Percentiles rank a stretch among this genome's conserved stretches.
Conservation (phyloP, 1,139 yeast genomes). For the Tardiomyces depauwii region DNA sequence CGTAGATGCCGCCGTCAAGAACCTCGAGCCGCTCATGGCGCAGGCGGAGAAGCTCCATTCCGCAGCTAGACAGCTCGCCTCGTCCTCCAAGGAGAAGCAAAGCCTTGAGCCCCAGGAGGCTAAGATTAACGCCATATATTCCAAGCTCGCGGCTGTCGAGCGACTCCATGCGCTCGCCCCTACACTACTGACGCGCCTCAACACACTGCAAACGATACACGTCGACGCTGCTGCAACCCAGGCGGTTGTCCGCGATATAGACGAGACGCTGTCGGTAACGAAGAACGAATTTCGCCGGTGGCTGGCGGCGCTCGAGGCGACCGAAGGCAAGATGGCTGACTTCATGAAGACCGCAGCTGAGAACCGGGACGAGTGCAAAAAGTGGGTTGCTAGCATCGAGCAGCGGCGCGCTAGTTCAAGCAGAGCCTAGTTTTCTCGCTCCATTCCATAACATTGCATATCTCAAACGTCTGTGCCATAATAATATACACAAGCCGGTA, state of each 20-base stretch:
- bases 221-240: slow-evolving; percentile 43
- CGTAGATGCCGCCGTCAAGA: neutral
- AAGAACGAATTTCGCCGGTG: slow-evolving; percentile 30
- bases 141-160: neutral
- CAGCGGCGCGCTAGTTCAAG: slow-evolving; percentile 4
- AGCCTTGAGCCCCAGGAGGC: neutral
- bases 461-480: neutral
- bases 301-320: slow-evolving; percentile 30
- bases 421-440: slow-evolving; percentile 6
- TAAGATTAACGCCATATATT: neutral
- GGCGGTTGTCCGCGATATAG: slow-evolving; percentile 38
- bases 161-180: neutral
- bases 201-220: slow-evolving; percentile 36
- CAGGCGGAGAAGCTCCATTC: slow-evolving; percentile 2
- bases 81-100: neutral
- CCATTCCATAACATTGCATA: neutral
- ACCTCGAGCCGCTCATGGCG: slow-evolving; percentile 1
- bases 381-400: neutral
- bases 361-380: slow-evolving; percentile 4
- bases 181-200: slow-evolving; percentile 25
- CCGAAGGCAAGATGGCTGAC: slow-evolving; percentile 31
- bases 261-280: slow-evolving; percentile 28
- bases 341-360: slow-evolving; percentile 15
- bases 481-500: neutral
- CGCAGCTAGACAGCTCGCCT: neutral